Evolutionary conservation across 768 basidiomycete genomes (phyloP).

Genomic region (Phanerodontia chrysosporium): DNA sequence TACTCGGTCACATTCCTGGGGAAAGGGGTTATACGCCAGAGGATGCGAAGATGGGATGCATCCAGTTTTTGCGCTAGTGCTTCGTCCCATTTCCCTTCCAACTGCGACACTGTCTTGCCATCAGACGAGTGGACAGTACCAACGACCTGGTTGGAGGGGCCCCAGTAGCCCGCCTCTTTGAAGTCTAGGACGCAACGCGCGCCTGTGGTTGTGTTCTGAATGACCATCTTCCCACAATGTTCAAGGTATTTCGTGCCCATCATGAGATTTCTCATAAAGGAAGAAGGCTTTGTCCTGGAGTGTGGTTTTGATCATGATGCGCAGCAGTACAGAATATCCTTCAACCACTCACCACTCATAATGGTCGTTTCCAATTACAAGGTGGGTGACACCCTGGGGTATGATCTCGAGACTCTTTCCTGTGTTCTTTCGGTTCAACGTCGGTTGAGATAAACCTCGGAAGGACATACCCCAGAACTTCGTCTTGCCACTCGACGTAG

Average conservation of each 20-base stretch:
- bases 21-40: conserved; percentile 77
- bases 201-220: conserved; percentile 56
- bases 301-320: background rate
- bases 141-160: conserved; percentile 65
- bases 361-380: conserved; percentile 61
- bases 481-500: conserved; percentile 77
- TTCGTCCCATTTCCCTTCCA: conserved; percentile 93
- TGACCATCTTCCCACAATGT: conserved; percentile 74
- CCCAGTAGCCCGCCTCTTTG: conserved; percentile 84
- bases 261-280: conserved; percentile 86
- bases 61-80: conserved; percentile 67
- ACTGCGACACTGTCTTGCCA: conserved; percentile 50
- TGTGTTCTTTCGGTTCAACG: conserved; percentile 26
- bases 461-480: conserved; percentile 77
- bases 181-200: conserved; percentile 74
- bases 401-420: conserved; percentile 90
- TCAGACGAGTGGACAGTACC: conserved; percentile 53
- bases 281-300: conserved; percentile 77
- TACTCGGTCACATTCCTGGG: conserved; percentile 65
- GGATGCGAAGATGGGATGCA: conserved; percentile 61
- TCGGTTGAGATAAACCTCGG: conserved; percentile 13
- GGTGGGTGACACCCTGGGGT: conserved; percentile 65
- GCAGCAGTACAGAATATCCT: too few species aligned
- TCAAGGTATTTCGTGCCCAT: conserved; percentile 90
- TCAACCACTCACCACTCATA: conserved; percentile 57